phyloP scores from a whole-genome alignment of 2,329 filamentous ascomycete species.

The Phymatotrichopsis omnivora region DNA sequence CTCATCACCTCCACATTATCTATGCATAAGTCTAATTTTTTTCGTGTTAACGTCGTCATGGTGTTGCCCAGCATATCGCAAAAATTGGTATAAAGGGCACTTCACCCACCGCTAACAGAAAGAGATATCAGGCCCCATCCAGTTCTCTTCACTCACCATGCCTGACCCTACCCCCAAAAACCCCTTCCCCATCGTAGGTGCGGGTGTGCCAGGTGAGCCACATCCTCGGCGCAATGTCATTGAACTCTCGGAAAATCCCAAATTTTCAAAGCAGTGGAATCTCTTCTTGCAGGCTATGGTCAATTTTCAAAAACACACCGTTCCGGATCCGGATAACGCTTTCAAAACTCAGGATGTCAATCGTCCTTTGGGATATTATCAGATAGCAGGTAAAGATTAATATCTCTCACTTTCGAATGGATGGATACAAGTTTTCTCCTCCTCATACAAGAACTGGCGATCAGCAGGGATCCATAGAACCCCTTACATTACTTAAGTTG shows the following conservation, averaged over 20 bases:
- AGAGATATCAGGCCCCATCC: no score
- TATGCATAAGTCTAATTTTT: no score
- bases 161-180: no score
- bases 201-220: background rate
- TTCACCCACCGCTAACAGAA: no score
- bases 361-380: conserved; percentile 8
- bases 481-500: conserved; percentile 5
- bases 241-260: background rate
- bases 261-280: conserved; percentile 5
- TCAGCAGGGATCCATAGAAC: conserved; percentile 7
- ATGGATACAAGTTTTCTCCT: no score
- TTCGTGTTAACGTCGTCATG: no score
- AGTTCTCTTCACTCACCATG: no score
- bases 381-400: conserved; percentile 4
- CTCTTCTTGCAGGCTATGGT: conserved; percentile 4
- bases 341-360: background rate
- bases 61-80: no score
- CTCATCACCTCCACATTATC: no score
- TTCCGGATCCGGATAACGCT: background rate
- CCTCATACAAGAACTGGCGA: background rate
- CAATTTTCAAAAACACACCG: background rate
- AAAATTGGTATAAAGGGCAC: no score
- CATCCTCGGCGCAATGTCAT: background rate
- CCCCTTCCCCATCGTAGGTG: conserved; percentile 5
- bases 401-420: background rate